Conservation (phyloP, 306 rosid species). For the Lathyrus oleraceus region DNA sequence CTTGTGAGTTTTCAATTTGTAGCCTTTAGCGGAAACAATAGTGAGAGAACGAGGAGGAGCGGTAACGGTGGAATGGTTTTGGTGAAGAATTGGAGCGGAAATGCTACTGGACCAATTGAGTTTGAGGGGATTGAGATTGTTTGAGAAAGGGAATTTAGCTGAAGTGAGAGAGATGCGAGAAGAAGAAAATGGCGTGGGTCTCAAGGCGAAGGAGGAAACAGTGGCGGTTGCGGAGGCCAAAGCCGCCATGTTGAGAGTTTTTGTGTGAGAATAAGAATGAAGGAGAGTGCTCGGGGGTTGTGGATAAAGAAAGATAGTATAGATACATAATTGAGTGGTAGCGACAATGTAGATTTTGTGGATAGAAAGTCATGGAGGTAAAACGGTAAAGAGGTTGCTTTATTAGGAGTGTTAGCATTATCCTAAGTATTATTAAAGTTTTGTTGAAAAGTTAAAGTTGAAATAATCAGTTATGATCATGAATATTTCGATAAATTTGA, state of each 20-base stretch:
- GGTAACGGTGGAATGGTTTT: constrained; percentile 31
- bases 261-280: background rate
- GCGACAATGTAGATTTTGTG: background rate
- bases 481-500: no score
- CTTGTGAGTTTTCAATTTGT: constrained; percentile 97
- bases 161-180: constrained; percentile 42
- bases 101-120: constrained; percentile 55
- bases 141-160: constrained; percentile 40
- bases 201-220: constrained; percentile 50
- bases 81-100: constrained; percentile 55
- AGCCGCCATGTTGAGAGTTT: constrained; percentile 53
- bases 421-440: no score
- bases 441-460: no score
- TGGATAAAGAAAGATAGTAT: background rate
- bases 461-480: no score
- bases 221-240: constrained; percentile 59
- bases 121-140: constrained; percentile 43
- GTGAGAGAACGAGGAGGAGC: constrained; percentile 57
- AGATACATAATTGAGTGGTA: background rate
- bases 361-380: background rate
- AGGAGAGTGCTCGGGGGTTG: background rate
- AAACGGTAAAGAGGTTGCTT: background rate
- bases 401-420: no score
- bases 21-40: constrained; percentile 75
- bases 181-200: constrained; percentile 8